A percentile compares a stretch with the other conserved stretches of the same genome.
phyloP scores from a whole-genome alignment of 2,329 filamentous ascomycete species.

The Diaporthe capsici region DNA sequence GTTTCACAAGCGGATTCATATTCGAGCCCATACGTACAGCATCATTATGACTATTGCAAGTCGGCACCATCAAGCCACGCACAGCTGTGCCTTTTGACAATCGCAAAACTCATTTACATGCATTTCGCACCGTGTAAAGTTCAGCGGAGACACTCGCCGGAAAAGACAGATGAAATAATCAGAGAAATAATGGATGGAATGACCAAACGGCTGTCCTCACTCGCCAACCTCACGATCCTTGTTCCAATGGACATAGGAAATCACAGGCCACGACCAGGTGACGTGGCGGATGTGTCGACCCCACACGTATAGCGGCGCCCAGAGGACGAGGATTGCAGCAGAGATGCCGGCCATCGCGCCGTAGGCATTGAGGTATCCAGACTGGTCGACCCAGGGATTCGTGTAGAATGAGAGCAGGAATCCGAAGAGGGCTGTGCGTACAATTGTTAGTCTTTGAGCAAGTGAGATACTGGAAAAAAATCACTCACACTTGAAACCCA shows the following conservation, averaged over 20 bases:
- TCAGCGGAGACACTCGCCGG: neutral
- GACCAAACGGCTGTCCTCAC: slow-evolving; percentile 45
- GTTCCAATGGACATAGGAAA: slow-evolving; percentile 63
- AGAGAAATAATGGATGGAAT: neutral
- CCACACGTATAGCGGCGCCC: slow-evolving; percentile 66
- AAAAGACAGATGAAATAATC: neutral
- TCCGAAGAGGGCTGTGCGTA: slow-evolving; percentile 62
- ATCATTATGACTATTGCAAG: neutral
- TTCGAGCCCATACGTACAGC: neutral
- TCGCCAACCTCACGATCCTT: slow-evolving; percentile 69
- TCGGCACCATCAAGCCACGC: neutral
- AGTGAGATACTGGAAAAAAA: too few species aligned
- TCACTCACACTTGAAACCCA: slow-evolving; percentile 67
- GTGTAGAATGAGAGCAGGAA: slow-evolving; percentile 73
- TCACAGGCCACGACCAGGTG: slow-evolving; percentile 63
- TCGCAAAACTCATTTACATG: slow-evolving; percentile 12
- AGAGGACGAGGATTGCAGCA: slow-evolving; percentile 60
- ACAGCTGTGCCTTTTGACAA: neutral
- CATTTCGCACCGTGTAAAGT: neutral
- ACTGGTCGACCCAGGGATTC: slow-evolving; percentile 67
- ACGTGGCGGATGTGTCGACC: slow-evolving; percentile 62
- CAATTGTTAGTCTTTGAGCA: slow-evolving; percentile 12
- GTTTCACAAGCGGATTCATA: neutral
- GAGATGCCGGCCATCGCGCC: slow-evolving; percentile 71
- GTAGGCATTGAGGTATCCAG: slow-evolving; percentile 66